Percentiles rank a stretch among this genome's conserved stretches.
Evolutionary conservation across 371 early-diverging fungal species (phyloP).

Genomic region (Mortierella sp.): DNA sequence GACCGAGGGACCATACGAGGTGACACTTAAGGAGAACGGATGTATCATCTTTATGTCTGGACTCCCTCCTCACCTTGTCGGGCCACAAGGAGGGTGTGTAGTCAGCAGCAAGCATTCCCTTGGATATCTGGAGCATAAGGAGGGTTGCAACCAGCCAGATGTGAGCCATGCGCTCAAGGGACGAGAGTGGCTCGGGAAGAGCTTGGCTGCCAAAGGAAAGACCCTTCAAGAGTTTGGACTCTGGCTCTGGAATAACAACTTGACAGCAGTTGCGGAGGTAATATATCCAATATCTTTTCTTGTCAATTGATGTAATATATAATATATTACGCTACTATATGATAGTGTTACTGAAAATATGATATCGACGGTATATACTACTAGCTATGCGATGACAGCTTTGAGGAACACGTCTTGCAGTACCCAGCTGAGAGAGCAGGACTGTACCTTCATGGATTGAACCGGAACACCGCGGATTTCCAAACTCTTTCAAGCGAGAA

Average conservation of each 20-base stretch:
- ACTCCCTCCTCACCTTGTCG: constrained; percentile 62
- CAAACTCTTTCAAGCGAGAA: constrained; percentile 75
- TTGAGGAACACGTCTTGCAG: constrained; percentile 94
- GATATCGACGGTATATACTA: constrained; percentile 33
- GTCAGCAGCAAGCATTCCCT: constrained; percentile 92
- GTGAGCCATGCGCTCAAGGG: constrained; percentile 80
- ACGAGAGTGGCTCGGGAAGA: constrained; percentile 81
- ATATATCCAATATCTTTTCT: neutral
- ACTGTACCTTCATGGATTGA: constrained; percentile 93
- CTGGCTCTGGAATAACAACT: constrained; percentile 77
- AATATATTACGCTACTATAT: neutral
- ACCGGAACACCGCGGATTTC: constrained; percentile 80
- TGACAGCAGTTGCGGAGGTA: constrained; percentile 91
- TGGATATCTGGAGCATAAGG: constrained; percentile 54
- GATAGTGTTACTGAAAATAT: neutral
- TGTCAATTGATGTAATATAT: neutral
- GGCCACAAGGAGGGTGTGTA: constrained; percentile 66
- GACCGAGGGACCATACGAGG: constrained; percentile 89
- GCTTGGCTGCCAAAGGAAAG: constrained; percentile 67
- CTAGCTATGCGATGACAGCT: constrained; percentile 93
- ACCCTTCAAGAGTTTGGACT: constrained; percentile 76
- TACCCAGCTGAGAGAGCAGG: constrained; percentile 86
- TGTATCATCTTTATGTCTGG: constrained; percentile 92
- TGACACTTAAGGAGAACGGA: constrained; percentile 96
- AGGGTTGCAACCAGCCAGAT: constrained; percentile 14